Evolutionary conservation across 192 early-diverging fungal species (phyloP).

Genomic region (Coemansia sp.): DNA sequence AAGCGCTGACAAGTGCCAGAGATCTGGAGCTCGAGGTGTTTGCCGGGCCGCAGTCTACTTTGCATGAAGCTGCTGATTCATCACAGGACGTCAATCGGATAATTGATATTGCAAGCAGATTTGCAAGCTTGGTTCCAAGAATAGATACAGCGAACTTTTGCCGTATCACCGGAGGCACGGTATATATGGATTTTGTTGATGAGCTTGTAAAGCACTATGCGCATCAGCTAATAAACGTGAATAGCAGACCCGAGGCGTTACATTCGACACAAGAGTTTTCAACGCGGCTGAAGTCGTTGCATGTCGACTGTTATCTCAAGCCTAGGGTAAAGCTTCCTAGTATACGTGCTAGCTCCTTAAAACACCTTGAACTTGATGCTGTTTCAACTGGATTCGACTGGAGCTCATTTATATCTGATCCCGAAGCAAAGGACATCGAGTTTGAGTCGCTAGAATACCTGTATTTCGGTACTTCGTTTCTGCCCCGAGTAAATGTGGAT

Average conservation of each 20-base stretch:
- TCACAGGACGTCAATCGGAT: background rate
- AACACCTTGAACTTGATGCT: background rate
- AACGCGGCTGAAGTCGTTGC: background rate
- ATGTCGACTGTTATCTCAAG: constrained; percentile 5
- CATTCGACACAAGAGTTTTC: background rate
- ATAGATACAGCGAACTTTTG: background rate
- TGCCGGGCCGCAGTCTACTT: background rate
- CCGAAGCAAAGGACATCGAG: background rate
- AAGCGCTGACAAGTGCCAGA: background rate
- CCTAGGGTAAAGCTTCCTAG: background rate
- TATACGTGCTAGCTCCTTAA: background rate
- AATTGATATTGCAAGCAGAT: background rate
- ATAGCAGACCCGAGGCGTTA: background rate
- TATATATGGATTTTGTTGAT: constrained; percentile 1
- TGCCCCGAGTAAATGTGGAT: background rate
- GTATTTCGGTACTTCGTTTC: constrained; percentile 1
- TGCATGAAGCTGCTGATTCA: too few relatives aligned
- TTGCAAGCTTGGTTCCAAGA: constrained; percentile 1
- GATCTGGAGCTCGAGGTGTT: constrained; percentile 3
- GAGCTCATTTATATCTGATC: background rate
- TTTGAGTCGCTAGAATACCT: constrained; percentile 1
- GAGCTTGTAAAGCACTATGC: constrained; percentile 4
- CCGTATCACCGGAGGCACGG: background rate
- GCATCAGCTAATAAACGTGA: background rate
- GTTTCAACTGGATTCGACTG: constrained; percentile 7